Evolutionary conservation across 2,329 filamentous ascomycete species (phyloP), one percentile per base, ranked within the genome.

Genomic region (Tolypocladium endophyticum): DNA sequence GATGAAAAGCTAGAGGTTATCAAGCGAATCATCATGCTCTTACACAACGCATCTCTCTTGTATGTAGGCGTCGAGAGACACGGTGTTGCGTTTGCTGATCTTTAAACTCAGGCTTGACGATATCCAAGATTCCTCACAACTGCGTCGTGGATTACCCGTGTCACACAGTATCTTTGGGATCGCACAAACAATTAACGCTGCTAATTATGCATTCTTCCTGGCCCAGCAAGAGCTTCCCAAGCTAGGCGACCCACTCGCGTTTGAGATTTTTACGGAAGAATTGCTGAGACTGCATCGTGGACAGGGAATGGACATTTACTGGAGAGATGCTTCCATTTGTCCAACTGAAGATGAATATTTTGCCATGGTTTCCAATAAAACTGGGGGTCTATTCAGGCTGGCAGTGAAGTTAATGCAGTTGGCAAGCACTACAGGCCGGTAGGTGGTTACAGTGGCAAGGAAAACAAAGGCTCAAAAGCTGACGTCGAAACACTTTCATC

Each of bases 341-440:
- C 89, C 89, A 7, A 87, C 82, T 56, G 89, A 92, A 73, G 87
- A 89, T 64, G 89, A 92, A 72, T 93, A 93, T 73, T 80, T 92
- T 23, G 87, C 92, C 70, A 92, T 93, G 89, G 88, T 93, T 20
- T 83, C 83, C 64, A 90, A 92, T 75, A 93, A 93, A 74, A 93
- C 89, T 0, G 89, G 89, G 47, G 90, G 89, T 0, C 78, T 94
- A 1, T 92, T 93, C 76, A 80, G 89, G 33, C 74, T 93, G 4
- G 88, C 87, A 25, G 85, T 92, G 68, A 88, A 89, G 73, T 79
- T 93, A n/a, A 92, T 93, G 88, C 88, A 91, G 12, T n/a, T 52
- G 47, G 47, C 47, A 18, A 52, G 47, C 18, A 33, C 16, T 12
- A 33, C 47, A 11, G 16, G 47, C 28, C 47, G 28, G 47, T 52